Evolutionary conservation across 1,284 basidiomycete genomes (phyloP), one percentile per base, ranked within the genome.

Genomic region (Apiotrichum gracile): DNA sequence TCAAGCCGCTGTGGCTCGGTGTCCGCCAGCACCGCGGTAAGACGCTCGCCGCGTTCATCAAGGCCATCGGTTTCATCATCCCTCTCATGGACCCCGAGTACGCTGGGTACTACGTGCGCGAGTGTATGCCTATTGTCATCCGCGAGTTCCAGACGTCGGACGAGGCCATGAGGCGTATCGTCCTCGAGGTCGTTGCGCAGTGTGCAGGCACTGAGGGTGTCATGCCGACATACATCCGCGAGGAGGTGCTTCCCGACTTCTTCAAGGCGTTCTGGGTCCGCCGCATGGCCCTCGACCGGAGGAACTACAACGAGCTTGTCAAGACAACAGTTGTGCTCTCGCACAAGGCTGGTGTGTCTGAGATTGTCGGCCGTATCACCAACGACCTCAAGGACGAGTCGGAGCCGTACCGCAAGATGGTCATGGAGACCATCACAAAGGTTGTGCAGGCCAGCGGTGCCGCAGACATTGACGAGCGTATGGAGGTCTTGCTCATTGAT

Each of bases 111-210:
- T 97, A 97, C 70, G 96, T 92, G 47, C 92, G 91, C 75, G 92
- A 96, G 80, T 91, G 93, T 60, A 94, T 92, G 49, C 89, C 96
- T 55, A 96, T 97, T 71, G 85, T 98, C 56, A 98, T 98, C 60
- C 90, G 96, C 71, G 96, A 98, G 78, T 99, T 98, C 80, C 93
- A 96, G 75, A 97, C 91, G 7, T 96, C 94, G 10, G 96, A 98
- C 73, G 96, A 98, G 76, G 96, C 98, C 79, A 98, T 99, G 96
- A 96, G 97, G 80, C 96, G 97, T 81, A 98, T 98, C 64, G 94
- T 99, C 4, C 78, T 98, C 48, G 97, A 98, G 74, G 96, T 98
- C 51, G 93, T 98, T 68, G 96, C 97, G 77, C 94, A 99, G 74
- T 98, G 96, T 70, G 91, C 96, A 35, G 89, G 90, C 8, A 98